Percentiles rank a stretch among this genome's conserved stretches.
Conservation (phyloP, 441 rosid genomes). For the Geranium incanum region DNA sequence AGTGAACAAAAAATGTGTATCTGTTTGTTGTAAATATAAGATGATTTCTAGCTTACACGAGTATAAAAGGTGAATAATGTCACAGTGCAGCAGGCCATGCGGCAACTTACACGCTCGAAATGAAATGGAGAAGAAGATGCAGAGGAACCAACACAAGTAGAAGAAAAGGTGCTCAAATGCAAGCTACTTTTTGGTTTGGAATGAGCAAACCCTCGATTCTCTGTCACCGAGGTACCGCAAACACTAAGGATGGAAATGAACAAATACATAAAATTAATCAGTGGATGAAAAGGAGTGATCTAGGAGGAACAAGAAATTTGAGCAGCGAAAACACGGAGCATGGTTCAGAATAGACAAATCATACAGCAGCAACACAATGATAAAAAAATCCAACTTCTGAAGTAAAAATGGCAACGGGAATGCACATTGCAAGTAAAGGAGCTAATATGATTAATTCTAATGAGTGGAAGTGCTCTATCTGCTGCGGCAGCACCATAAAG, state of each 20-base stretch:
- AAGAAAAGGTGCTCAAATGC: conserved; percentile 21
- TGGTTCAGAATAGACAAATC: not conserved
- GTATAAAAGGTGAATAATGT: conserved; percentile 12
- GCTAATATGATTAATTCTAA: not conserved
- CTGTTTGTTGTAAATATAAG: not conserved
- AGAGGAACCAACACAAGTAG: conserved; percentile 12
- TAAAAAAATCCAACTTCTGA: conserved; percentile 1
- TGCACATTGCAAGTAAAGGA: not conserved
- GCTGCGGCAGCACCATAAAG: conserved; percentile 9
- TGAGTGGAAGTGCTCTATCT: not conserved
- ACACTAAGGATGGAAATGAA: conserved; percentile 44
- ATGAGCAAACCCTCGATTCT: conserved; percentile 15
- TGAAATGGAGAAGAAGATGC: conserved; percentile 16
- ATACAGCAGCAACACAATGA: not conserved
- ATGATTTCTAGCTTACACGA: not conserved
- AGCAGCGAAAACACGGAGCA: conserved; percentile 17
- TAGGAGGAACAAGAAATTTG: not conserved
- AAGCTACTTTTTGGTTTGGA: conserved; percentile 20
- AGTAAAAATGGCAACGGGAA: conserved; percentile 11
- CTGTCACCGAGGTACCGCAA: conserved; percentile 91
- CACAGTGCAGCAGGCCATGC: conserved; percentile 6
- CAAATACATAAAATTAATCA: conserved; percentile 29
- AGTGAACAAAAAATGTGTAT: not conserved
- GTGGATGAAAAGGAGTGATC: conserved; percentile 19
- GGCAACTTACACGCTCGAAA: conserved; percentile 18